These are phyloP conservation scores for Hippophae gyantsensis DNA, from an alignment of 306 rosid genomes.

Conservation along the genomic window DNA sequence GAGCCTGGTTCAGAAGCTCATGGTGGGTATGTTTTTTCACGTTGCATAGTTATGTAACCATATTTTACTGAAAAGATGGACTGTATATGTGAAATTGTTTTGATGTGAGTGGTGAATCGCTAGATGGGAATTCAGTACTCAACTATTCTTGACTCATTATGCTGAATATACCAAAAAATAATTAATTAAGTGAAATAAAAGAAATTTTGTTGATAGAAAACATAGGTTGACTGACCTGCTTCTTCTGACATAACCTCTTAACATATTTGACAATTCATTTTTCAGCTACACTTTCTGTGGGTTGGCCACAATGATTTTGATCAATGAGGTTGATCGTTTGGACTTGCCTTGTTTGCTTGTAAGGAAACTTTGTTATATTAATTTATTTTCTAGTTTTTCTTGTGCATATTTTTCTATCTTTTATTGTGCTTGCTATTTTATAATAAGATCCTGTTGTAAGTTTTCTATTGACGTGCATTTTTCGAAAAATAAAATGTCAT, in stretches of 20 bases:
- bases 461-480: neutral
- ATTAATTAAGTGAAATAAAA: neutral
- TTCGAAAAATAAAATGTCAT: neutral
- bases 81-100: too few species aligned
- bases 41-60: neutral
- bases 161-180: too few species aligned
- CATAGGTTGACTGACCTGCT: neutral
- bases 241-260: conserved; percentile 3
- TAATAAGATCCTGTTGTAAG: neutral
- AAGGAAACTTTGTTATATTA: conserved; percentile 25
- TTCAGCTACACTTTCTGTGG: conserved; percentile 89
- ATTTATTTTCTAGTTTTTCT: too few species aligned
- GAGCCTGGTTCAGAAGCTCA: conserved; percentile 98
- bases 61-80: too few species aligned
- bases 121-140: too few species aligned
- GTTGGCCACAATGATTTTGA: conserved; percentile 82
- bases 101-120: too few species aligned
- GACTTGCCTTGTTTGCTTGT: conserved; percentile 66
- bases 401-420: neutral
- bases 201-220: neutral
- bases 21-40: conserved; percentile 74
- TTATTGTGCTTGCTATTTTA: neutral
- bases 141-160: too few species aligned
- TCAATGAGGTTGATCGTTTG: conserved; percentile 70
- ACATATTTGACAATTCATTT: conserved; percentile 11